Base-by-base conservation (phyloP, 306 rosid species). In the Begonia fuchsioides region DNA sequence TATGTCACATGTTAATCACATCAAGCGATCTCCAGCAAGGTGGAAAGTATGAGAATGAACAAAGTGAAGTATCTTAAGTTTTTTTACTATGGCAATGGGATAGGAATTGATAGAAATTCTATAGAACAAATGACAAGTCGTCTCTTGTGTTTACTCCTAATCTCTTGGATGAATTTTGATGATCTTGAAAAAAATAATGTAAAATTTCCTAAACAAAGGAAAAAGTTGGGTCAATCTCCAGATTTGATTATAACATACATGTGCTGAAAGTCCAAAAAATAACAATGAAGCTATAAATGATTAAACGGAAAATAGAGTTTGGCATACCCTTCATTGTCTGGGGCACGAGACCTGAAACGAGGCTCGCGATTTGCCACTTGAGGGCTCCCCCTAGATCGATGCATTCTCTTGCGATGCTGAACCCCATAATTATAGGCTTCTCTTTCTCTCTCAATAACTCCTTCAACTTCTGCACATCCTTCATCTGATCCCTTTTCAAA, bases 341-440 rank as follows among this genome's bases (percentile, higher is more conserved):
- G 94, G 56, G 67, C 55, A 51, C 71, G 83, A 38, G 86, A 47
- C 69, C 76, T 76, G 52, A 80, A 74, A 18, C 79, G 86, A 53
- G 66, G 65, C 60, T 87, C 94, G 4, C 82, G 87, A 57, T 70
- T 80, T 40, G 63, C 71, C 57, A 82, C 79, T 54, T 60, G 90
- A 52, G 96, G 96, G 68, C 86, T 79, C 39, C 74, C 94, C 68
- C 94, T 76, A 50, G 94, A 66, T 54, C 86, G 80, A 19, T 83
- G 96, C 76, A 88, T 80, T 65, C 93, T 76, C 69, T 79, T 88
- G 43, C 86, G 93, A 39, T 80, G 96, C 56, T 83, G 96, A 68
- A 78, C 86, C 32, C 65, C 75, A 62, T 68, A 70, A 68, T 73
- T 88, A 62, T 74, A 68, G 58, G 80, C 76, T 32, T 83, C 96